Conservation (phyloP, 495 filamentous ascomycete species). For the Penicillium daleae region DNA sequence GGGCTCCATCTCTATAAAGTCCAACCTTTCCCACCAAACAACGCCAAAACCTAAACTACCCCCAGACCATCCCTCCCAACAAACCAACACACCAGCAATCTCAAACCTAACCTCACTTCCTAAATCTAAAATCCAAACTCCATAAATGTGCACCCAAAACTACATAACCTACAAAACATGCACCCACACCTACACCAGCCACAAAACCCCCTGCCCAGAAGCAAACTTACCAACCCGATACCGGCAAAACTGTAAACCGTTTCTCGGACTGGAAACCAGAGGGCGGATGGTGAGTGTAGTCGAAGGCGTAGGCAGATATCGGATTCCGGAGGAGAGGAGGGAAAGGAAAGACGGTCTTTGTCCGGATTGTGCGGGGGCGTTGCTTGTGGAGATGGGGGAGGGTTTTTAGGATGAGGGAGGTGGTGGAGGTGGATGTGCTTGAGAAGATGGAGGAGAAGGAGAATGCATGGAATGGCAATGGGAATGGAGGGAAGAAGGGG, state of each 20-base stretch:
- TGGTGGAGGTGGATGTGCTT: background rate
- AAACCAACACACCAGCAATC: no score
- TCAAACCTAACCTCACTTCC: no score
- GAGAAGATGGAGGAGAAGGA: background rate
- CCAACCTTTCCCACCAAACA: background rate
- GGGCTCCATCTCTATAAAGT: background rate
- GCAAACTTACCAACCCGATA: background rate
- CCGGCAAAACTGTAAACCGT: background rate
- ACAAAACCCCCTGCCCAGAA: constrained; percentile 2
- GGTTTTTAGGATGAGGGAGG: background rate
- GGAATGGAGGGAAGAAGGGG: background rate
- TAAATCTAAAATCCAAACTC: no score
- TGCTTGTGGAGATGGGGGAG: background rate
- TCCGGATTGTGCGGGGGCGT: background rate
- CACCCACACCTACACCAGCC: background rate
- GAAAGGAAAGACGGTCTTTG: background rate
- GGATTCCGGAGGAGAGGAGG: background rate
- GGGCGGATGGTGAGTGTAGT: no score
- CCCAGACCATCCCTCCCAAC: background rate
- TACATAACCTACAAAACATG: constrained; percentile 3
- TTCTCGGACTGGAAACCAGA: no score
- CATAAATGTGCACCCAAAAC: constrained; percentile 4
- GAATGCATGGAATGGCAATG: background rate
- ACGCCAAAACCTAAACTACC: background rate
- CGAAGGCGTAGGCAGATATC: background rate